Percentiles rank a stretch among this genome's conserved stretches.
These are phyloP conservation scores for Moricandia moricandioides DNA, from an alignment of 345 rosid species.

Conservation along the genomic window DNA sequence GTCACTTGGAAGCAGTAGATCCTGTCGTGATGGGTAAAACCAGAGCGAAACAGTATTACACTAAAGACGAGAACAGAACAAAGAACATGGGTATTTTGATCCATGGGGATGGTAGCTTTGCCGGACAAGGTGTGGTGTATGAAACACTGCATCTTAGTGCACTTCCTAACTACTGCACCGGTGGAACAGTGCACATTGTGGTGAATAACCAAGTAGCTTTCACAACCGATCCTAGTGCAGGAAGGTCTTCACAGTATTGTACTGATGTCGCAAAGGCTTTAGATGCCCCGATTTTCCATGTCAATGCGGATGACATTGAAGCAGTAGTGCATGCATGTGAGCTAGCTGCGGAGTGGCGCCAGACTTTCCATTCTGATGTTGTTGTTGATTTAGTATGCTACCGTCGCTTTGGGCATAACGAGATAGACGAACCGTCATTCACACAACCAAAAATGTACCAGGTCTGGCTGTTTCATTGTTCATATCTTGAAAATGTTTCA, in stretches of 20 bases:
- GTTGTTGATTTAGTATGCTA: slow-evolving; percentile 80
- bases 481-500: not conserved
- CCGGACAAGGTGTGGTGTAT: slow-evolving; percentile 87
- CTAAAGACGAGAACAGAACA: slow-evolving; percentile 59
- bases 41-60: slow-evolving; percentile 77
- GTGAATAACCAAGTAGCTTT: slow-evolving; percentile 91
- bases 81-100: slow-evolving; percentile 75
- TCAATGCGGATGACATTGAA: slow-evolving; percentile 74
- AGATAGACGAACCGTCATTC: slow-evolving; percentile 82
- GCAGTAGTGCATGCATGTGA: slow-evolving; percentile 76
- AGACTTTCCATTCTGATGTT: slow-evolving; percentile 78
- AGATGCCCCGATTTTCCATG: slow-evolving; percentile 78
- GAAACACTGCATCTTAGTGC: slow-evolving; percentile 89
- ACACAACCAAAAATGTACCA: slow-evolving; percentile 81
- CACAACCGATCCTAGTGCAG: slow-evolving; percentile 74
- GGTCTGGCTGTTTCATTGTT: slow-evolving; percentile 40
- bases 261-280: slow-evolving; percentile 89
- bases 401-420: slow-evolving; percentile 80
- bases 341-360: slow-evolving; percentile 92
- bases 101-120: slow-evolving; percentile 92
- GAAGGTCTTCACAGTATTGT: slow-evolving; percentile 84
- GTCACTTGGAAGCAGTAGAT: slow-evolving; percentile 88
- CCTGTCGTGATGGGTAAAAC: slow-evolving; percentile 85
- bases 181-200: slow-evolving; percentile 81
- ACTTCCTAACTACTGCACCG: slow-evolving; percentile 73